phyloP scores from a whole-genome alignment of 2,329 filamentous ascomycete species.

The Coniochaeta ligniaria region DNA sequence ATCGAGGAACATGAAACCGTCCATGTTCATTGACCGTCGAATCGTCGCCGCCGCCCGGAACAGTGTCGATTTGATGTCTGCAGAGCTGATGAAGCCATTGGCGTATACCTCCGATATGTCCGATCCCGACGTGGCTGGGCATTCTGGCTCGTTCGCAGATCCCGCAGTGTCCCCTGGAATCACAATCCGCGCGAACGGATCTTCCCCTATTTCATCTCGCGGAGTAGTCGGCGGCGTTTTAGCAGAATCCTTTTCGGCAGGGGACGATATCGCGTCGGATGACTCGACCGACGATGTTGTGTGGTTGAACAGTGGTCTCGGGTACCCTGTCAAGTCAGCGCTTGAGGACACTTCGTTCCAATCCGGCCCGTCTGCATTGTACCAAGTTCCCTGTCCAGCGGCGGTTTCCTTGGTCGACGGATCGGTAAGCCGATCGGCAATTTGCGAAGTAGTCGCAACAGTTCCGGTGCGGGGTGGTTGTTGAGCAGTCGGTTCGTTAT shows the following conservation, averaged over 20 bases:
- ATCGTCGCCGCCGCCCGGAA: conserved; percentile 12
- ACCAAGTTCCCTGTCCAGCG: neutral
- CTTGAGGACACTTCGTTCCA: neutral
- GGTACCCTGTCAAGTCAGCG: neutral
- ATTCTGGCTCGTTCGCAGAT: neutral
- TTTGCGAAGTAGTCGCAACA: neutral
- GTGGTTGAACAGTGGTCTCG: neutral
- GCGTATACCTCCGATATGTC: conserved; percentile 7
- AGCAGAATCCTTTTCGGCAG: neutral
- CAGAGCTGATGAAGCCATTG: conserved; percentile 14
- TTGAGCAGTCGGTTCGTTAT: neutral
- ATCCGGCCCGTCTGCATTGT: neutral
- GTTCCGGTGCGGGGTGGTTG: neutral
- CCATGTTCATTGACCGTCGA: conserved; percentile 11
- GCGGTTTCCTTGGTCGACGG: neutral
- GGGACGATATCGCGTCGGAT: neutral
- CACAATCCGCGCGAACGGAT: conserved; percentile 3
- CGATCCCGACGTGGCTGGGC: neutral
- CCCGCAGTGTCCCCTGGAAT: neutral
- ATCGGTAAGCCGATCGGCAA: neutral
- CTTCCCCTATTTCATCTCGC: conserved; percentile 4
- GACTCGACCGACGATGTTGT: conserved; percentile 6
- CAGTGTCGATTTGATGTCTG: conserved; percentile 14
- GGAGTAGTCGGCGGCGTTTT: conserved; percentile 12
- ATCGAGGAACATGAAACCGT: conserved; percentile 15